These are phyloP conservation scores for Cylindricascospora bacillispora DNA, from an alignment of 1,139 yeast species.

Conservation along the genomic window DNA sequence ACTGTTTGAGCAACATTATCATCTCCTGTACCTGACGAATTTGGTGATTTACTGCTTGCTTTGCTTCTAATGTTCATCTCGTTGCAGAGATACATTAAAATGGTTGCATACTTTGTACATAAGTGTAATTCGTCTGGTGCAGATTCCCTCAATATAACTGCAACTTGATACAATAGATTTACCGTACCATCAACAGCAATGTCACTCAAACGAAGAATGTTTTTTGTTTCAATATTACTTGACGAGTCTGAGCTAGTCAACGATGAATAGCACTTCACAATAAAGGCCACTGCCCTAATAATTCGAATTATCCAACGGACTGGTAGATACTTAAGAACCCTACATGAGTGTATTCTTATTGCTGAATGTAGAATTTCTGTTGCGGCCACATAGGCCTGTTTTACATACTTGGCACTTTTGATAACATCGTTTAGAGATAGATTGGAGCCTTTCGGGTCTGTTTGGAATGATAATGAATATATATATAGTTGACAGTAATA, in stretches of 20 bases:
- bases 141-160: slow-evolving; percentile 64
- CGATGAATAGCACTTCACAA: slow-evolving; percentile 72
- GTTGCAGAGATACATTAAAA: slow-evolving; percentile 62
- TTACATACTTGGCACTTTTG: slow-evolving; percentile 65
- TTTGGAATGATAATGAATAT: slow-evolving; percentile 65
- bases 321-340: slow-evolving; percentile 65
- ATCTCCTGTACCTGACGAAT: not conserved
- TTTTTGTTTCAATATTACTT: slow-evolving; percentile 18
- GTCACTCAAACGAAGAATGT: slow-evolving; percentile 47
- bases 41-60: not conserved
- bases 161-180: slow-evolving; percentile 56
- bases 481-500: slow-evolving; percentile 75
- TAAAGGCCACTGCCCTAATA: slow-evolving; percentile 82
- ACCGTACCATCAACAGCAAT: slow-evolving; percentile 63
- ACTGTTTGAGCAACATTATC: not conserved
- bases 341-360: slow-evolving; percentile 52
- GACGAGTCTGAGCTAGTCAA: slow-evolving; percentile 34
- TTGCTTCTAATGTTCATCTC: slow-evolving; percentile 42
- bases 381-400: slow-evolving; percentile 74
- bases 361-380: slow-evolving; percentile 66
- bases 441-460: slow-evolving; percentile 26
- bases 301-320: slow-evolving; percentile 82
- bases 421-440: slow-evolving; percentile 58
- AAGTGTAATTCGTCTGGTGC: slow-evolving; percentile 84
- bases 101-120: slow-evolving; percentile 70